Percentiles rank a stretch among this genome's conserved stretches.
Conservation (phyloP, 2,329 filamentous ascomycete species). For the Tolypocladium sp. region DNA sequence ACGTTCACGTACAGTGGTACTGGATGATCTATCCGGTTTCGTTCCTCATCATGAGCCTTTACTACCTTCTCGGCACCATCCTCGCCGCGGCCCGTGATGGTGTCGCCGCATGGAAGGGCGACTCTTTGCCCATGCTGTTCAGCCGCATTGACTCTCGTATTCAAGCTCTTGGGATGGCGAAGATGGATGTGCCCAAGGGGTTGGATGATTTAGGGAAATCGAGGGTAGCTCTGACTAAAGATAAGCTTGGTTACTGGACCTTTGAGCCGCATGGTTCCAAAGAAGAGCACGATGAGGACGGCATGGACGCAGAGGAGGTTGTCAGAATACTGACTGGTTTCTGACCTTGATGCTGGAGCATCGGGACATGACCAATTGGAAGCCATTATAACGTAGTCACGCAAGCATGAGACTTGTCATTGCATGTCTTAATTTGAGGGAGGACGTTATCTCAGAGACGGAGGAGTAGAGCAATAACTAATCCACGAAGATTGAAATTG, state of each 20-base stretch:
- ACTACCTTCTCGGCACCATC: conserved; percentile 25
- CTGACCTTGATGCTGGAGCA: background rate
- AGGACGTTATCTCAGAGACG: background rate
- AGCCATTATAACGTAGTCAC: background rate
- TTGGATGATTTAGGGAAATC: conserved; percentile 22
- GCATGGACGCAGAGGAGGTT: background rate
- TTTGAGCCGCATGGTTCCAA: conserved; percentile 14
- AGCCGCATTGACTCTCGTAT: conserved; percentile 24
- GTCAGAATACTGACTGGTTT: background rate
- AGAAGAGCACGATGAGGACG: background rate
- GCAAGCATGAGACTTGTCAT: background rate
- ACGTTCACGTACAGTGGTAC: conserved; percentile 23
- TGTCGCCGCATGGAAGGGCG: conserved; percentile 27
- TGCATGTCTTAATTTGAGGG: background rate
- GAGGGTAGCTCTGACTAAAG: conserved; percentile 23
- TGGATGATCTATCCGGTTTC: conserved; percentile 26
- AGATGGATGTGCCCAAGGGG: conserved; percentile 25
- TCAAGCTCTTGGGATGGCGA: conserved; percentile 17
- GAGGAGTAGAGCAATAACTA: background rate
- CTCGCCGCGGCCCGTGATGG: conserved; percentile 22
- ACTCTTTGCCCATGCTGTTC: conserved; percentile 29
- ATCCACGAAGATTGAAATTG: background rate
- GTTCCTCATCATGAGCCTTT: conserved; percentile 23
- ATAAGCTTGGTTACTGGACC: conserved; percentile 24
- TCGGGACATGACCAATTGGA: background rate